A percentile compares a stretch with the other conserved stretches of the same genome.
phyloP scores from a whole-genome alignment of 805 yeast genomes.

The Geotrichum ghanense region DNA sequence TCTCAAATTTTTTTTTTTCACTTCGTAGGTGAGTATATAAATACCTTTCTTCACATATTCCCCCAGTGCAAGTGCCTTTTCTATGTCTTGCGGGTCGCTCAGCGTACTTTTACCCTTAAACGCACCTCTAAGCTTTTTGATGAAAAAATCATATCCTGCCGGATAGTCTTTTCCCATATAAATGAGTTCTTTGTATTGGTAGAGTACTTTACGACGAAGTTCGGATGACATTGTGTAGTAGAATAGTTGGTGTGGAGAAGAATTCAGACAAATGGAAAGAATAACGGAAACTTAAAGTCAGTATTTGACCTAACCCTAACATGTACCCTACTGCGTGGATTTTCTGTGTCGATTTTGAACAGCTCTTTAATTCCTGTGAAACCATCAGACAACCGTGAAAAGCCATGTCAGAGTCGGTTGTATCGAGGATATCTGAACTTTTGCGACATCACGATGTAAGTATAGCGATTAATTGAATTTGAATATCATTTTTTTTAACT shows the following conservation, averaged over 20 bases:
- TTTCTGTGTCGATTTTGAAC: too few species aligned
- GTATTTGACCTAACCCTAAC: too few species aligned
- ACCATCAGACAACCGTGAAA: background rate
- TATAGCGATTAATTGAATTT: background rate
- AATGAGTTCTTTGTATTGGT: slow-evolving; percentile 27
- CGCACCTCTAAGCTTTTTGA: slow-evolving; percentile 21
- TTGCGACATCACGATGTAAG: slow-evolving; percentile 17
- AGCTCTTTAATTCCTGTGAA: too few species aligned
- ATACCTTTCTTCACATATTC: slow-evolving; percentile 29
- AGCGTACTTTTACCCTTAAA: slow-evolving; percentile 21
- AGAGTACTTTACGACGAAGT: slow-evolving; percentile 17
- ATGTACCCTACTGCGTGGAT: too few species aligned
- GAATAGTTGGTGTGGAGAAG: background rate
- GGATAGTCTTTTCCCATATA: slow-evolving; percentile 30
- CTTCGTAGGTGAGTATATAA: too few species aligned
- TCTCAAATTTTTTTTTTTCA: slow-evolving; percentile 26
- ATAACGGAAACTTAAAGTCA: too few species aligned
- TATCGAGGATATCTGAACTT: slow-evolving; percentile 16
- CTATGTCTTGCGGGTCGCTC: slow-evolving; percentile 18
- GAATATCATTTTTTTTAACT: background rate
- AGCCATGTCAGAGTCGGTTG: slow-evolving; percentile 10
- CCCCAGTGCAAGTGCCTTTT: slow-evolving; percentile 23
- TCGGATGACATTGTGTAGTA: background rate
- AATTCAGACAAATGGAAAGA: too few species aligned
- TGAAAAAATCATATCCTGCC: slow-evolving; percentile 24